A percentile compares a stretch with the other conserved stretches of the same genome.
Evolutionary conservation across 768 basidiomycete genomes (phyloP).

Genomic region (Boletus bicolor): DNA sequence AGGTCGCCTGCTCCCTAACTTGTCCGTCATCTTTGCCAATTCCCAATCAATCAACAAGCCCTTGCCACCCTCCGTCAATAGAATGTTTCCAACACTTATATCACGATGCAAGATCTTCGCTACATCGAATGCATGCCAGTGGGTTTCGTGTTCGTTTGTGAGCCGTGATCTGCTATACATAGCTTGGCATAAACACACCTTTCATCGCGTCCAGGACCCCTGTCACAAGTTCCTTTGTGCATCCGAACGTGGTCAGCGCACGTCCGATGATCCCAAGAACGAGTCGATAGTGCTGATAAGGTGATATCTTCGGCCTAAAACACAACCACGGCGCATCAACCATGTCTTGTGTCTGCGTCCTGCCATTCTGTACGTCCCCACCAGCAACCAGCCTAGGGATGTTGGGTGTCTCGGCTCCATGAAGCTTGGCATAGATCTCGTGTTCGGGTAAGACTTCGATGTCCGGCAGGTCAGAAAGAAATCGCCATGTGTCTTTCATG

Average conservation of each 20-base stretch:
- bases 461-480: not conserved
- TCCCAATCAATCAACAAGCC: constrained; percentile 28
- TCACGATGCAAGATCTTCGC: constrained; percentile 25
- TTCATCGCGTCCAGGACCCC: not conserved
- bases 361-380: not conserved
- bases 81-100: constrained; percentile 11
- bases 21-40: not conserved
- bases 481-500: constrained; percentile 7
- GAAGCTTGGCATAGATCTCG: constrained; percentile 1
- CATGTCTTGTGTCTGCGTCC: not conserved
- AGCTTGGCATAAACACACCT: not conserved
- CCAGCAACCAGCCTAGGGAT: constrained; percentile 2
- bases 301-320: not conserved
- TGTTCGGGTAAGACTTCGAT: not conserved
- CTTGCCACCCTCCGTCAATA: not conserved
- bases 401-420: not conserved
- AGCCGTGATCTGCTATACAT: not conserved
- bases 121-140: constrained; percentile 17
- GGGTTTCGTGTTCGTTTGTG: constrained; percentile 11
- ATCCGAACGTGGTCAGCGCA: not conserved
- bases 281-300: constrained; percentile 2
- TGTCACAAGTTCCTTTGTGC: not conserved
- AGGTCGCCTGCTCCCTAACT: not conserved
- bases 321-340: not conserved
- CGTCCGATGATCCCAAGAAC: not conserved